A percentile compares a stretch with the other conserved stretches of the same genome.
These are phyloP conservation scores for Penicillium verrucosum DNA, from an alignment of 2,329 filamentous ascomycete species.

Conservation along the genomic window DNA sequence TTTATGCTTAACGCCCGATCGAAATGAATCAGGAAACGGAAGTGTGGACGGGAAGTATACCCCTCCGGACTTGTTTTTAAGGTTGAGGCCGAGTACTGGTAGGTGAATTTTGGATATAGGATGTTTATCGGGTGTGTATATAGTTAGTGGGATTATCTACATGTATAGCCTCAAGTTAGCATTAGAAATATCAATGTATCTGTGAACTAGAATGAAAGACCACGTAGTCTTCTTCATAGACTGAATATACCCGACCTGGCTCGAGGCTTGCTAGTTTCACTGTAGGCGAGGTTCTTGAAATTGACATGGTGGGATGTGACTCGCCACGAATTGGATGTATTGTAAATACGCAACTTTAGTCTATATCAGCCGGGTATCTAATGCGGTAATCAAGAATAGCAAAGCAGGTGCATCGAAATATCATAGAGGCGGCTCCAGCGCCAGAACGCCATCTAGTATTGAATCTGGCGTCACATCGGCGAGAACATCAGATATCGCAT, in stretches of 20 bases:
- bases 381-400: not conserved
- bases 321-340: not conserved
- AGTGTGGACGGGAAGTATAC: slow-evolving; percentile 15
- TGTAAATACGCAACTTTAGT: not conserved
- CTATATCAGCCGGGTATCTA: slow-evolving; percentile 1
- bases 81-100: slow-evolving; percentile 11
- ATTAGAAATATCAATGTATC: not conserved
- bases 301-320: not conserved
- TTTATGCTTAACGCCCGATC: slow-evolving; percentile 6
- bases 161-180: not conserved
- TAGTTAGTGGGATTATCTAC: not conserved
- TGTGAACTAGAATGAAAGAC: not conserved
- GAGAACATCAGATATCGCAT: slow-evolving; percentile 65
- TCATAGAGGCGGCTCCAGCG: slow-evolving; percentile 56
- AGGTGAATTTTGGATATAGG: not conserved
- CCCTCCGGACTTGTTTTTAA: slow-evolving; percentile 34
- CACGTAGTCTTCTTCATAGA: not conserved
- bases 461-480: slow-evolving; percentile 55
- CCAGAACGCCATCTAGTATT: slow-evolving; percentile 58
- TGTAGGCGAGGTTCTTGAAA: not conserved
- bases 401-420: not conserved
- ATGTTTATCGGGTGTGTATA: not conserved
- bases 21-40: slow-evolving; percentile 7
- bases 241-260: not conserved
- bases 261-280: not conserved